Conservation (phyloP, 805 yeast genomes). For the Kodamaea nitidulidarum region DNA sequence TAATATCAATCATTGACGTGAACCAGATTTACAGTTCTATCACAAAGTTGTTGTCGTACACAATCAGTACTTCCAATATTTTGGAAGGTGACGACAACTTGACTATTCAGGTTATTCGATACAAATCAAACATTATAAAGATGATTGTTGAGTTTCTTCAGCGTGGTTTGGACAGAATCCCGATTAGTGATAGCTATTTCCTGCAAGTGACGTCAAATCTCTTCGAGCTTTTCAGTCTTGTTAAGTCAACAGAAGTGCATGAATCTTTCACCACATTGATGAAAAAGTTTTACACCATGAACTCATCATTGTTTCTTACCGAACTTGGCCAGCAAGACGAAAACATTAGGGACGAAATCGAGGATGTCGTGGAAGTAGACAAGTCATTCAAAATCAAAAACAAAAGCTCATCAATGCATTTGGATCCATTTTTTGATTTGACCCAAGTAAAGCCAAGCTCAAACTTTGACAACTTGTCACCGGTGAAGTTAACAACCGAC, state of each 20-base stretch:
- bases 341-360: conserved; percentile 29
- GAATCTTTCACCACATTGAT: conserved; percentile 22
- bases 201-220: conserved; percentile 22
- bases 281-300: conserved; percentile 25
- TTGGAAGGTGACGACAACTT: conserved; percentile 27
- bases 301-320: conserved; percentile 23
- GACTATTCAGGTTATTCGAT: conserved; percentile 35
- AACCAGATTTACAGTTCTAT: conserved; percentile 29
- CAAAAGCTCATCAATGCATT: conserved; percentile 8
- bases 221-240: conserved; percentile 30
- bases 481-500: conserved; percentile 28
- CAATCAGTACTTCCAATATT: conserved; percentile 30
- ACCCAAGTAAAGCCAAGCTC: conserved; percentile 14
- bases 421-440: conserved; percentile 24
- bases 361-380: conserved; percentile 31
- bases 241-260: conserved; percentile 28
- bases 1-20: conserved; percentile 21
- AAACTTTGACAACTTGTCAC: conserved; percentile 19
- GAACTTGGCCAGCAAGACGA: conserved; percentile 22
- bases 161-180: conserved; percentile 25
- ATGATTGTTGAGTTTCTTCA: conserved; percentile 26
- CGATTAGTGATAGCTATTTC: conserved; percentile 32
- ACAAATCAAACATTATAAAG: conserved; percentile 25
- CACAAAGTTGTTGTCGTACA: conserved; percentile 23
- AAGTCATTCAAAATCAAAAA: conserved; percentile 14